Base-by-base conservation (phyloP, 495 filamentous ascomycete genomes). In the Tuber umbilicatum region DNA sequence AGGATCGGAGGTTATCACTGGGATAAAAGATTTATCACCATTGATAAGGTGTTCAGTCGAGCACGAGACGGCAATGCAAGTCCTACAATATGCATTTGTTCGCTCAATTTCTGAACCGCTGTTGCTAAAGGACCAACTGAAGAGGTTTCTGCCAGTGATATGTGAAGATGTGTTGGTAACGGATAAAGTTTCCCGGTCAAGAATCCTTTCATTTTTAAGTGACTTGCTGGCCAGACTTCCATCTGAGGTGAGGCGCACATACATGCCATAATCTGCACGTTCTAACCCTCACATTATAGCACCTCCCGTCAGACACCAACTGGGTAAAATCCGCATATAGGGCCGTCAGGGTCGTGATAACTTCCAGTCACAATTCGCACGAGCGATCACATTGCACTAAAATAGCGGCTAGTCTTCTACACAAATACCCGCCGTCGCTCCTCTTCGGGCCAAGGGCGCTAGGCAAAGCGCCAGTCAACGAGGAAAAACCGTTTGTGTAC, bases 41-140 rank as follows among this genome's bases (percentile, higher is more conserved):
- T 75, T 90, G 71, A 85, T 86, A 50, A 87, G 89, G 73, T 84
- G 87, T 50, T 85, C 86, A 0, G 84, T 84, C n/a, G 85, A 87
- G 41, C 81, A 89, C 37, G 83, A 86, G 5, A 82, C 86, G 31
- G 86, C 83, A 6, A 77, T 88, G 14, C 85, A 89, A 19, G 83
- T 87, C n/a, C 78, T 90, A 55, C 80, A 82, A 35, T 85, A 86
- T 73, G 85, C 86, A 12, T 89, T 88, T 84, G 82, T 87, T 31
- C 87, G 84, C 76, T 80, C 73, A 2, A 31, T 71, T 23, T 39
- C 45, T n/a, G 19, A 47, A 23, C 12, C 37, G 7, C 37, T 19
- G 5, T 27, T 38, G n/a, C 64, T 74, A 16, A 41, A 71, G 68
- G 40, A 21, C n/a, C 55, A 23, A 40, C 71, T 82, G 12, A 40